These are phyloP conservation scores for Auriscalpium microsporum DNA, from an alignment of 768 basidiomycete species.

Conservation along the genomic window DNA sequence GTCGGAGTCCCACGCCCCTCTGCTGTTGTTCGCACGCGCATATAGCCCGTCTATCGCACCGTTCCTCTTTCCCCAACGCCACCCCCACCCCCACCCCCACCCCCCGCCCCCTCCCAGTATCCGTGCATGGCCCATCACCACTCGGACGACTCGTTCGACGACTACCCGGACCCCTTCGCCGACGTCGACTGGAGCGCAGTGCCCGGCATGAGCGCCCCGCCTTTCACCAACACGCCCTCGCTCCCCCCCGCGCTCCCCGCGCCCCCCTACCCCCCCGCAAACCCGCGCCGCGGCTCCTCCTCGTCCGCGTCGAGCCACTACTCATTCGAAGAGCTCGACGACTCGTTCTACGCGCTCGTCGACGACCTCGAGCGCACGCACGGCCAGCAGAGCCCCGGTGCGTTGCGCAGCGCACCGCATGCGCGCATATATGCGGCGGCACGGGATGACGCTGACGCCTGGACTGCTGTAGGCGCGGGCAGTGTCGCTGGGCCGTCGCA, in stretches of 20 bases:
- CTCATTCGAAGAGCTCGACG: slow-evolving; percentile 20
- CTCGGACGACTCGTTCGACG: slow-evolving; percentile 41
- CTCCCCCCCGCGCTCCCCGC: slow-evolving; percentile 24
- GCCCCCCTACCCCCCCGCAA: background rate
- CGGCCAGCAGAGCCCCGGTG: background rate
- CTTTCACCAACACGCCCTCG: background rate
- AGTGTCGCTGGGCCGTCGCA: background rate
- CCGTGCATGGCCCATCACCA: background rate
- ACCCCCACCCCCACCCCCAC: background rate
- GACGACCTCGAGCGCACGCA: background rate
- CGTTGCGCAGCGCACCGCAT: background rate
- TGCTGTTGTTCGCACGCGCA: too few relatives aligned
- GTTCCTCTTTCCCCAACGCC: background rate
- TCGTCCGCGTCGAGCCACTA: slow-evolving; percentile 14
- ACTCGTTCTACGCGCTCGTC: slow-evolving; percentile 9
- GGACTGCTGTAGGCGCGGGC: background rate
- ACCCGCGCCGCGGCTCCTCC: background rate
- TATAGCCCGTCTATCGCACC: too few relatives aligned
- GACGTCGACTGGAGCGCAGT: slow-evolving; percentile 37
- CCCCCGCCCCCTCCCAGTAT: background rate
- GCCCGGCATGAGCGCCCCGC: slow-evolving; percentile 20
- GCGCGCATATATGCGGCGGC: too few relatives aligned
- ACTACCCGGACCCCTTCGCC: slow-evolving; percentile 44
- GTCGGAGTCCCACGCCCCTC: too few relatives aligned
- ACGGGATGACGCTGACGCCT: too few relatives aligned